A percentile compares a stretch with the other conserved stretches of the same genome.
Conservation (phyloP, 2,329 filamentous ascomycete species). For the Arthroderma uncinatum region DNA sequence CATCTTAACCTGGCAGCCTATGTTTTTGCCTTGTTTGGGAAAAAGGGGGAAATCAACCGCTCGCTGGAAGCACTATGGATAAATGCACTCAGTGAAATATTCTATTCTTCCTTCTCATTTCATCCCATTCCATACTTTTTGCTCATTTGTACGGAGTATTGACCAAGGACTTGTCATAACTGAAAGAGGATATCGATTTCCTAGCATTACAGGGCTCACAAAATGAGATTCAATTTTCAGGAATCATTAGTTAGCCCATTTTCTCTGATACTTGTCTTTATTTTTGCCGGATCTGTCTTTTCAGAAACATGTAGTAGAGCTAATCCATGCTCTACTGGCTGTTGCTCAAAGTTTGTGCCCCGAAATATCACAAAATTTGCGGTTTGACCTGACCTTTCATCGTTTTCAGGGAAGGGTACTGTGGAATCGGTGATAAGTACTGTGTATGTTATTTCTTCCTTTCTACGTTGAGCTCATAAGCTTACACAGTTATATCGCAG, state of each 20-base stretch:
- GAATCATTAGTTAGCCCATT: not conserved
- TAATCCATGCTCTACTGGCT: not conserved
- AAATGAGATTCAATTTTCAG: not conserved
- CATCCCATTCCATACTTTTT: not conserved
- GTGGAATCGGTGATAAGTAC: not conserved
- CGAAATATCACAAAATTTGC: not conserved
- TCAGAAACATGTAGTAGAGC: not conserved
- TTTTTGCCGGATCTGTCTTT: not conserved
- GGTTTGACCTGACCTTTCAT: not conserved
- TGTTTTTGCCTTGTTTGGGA: not conserved
- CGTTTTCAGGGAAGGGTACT: not conserved
- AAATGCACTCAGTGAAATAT: not conserved
- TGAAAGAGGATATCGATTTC: no score
- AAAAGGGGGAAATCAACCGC: no score
- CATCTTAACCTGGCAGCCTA: not conserved
- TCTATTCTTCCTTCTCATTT: not conserved
- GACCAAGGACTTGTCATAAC: no score
- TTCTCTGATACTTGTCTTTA: not conserved
- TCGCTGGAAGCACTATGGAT: not conserved
- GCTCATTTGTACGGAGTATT: no score
- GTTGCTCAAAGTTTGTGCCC: not conserved
- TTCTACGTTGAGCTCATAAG: not conserved
- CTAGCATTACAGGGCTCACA: not conserved
- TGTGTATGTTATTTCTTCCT: conserved; percentile 2
- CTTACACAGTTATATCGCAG: not conserved